Conservation (phyloP, 305 asterid genomes). For the Fraxinus sp. region DNA sequence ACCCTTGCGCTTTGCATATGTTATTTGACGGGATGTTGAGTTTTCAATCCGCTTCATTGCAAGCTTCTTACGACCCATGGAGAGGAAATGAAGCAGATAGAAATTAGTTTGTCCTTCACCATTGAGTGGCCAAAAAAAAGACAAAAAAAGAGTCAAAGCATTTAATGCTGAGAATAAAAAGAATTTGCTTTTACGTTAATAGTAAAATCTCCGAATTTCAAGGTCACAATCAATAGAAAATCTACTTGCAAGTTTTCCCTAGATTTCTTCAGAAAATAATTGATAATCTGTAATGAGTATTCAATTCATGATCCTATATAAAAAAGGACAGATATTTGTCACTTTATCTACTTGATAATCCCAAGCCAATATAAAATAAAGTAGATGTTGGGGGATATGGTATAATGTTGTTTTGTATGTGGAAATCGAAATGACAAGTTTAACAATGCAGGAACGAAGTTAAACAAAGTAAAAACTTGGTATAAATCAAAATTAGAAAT, state of each 20-base stretch:
- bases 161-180: slow-evolving; percentile 16
- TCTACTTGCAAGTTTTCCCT: slow-evolving; percentile 4
- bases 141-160: slow-evolving; percentile 4
- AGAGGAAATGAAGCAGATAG: neutral
- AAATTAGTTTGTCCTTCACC: neutral
- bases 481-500: no score
- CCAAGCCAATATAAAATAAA: neutral
- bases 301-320: slow-evolving; percentile 22
- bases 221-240: slow-evolving; percentile 22
- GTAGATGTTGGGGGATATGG: no score
- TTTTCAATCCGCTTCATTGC: slow-evolving; percentile 51
- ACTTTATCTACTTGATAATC: neutral
- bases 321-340: neutral
- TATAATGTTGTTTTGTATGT: no score
- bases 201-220: neutral
- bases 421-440: no score
- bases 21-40: slow-evolving; percentile 46
- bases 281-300: neutral
- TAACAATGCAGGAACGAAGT: no score
- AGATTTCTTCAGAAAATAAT: slow-evolving; percentile 20
- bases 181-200: neutral
- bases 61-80: slow-evolving; percentile 67
- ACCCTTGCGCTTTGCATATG: slow-evolving; percentile 59
- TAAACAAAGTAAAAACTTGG: no score
- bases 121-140: neutral